Evolutionary conservation across 495 filamentous ascomycete species (phyloP).

Genomic region (Tuber magnatum): DNA sequence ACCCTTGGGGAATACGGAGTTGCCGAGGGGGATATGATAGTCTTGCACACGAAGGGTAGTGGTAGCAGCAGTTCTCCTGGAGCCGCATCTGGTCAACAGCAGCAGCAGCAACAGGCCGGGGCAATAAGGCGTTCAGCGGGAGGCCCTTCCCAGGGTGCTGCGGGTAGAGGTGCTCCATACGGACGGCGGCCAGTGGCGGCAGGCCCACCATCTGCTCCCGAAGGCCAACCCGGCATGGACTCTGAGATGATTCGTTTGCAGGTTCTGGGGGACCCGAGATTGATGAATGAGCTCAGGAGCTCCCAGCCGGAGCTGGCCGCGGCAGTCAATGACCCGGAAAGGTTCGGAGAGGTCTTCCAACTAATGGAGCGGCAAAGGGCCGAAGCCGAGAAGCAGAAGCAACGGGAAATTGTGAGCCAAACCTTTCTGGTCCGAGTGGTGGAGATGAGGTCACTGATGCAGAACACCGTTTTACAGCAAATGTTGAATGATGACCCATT

Average conservation of each 20-base stretch:
- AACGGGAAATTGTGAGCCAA: conserved; percentile 56
- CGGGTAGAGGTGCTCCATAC: conserved; percentile 21
- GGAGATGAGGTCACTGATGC: conserved; percentile 14
- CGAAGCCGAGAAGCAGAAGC: conserved; percentile 63
- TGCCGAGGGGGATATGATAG: conserved; percentile 85
- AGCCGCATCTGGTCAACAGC: conserved; percentile 38
- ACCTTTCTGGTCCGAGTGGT: background rate
- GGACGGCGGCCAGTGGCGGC: conserved; percentile 13
- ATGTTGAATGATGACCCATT: conserved; percentile 85
- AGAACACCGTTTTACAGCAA: conserved; percentile 18
- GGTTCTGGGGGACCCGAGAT: conserved; percentile 67
- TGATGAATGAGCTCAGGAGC: conserved; percentile 59
- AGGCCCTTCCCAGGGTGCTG: conserved; percentile 3
- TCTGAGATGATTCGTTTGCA: conserved; percentile 76
- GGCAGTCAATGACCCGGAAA: conserved; percentile 66
- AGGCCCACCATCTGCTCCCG: background rate
- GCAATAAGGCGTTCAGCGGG: conserved; percentile 21
- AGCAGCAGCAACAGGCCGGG: conserved; percentile 43
- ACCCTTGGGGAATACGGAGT: conserved; percentile 78
- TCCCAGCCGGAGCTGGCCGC: conserved; percentile 67
- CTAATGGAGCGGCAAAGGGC: conserved; percentile 60
- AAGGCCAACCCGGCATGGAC: conserved; percentile 49
- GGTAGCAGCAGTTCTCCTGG: conserved; percentile 41
- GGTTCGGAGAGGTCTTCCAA: conserved; percentile 63
- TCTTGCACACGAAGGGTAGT: conserved; percentile 60